These are phyloP conservation scores for Podospora anserina DNA, from an alignment of 495 filamentous ascomycete species.

Conservation along the genomic window DNA sequence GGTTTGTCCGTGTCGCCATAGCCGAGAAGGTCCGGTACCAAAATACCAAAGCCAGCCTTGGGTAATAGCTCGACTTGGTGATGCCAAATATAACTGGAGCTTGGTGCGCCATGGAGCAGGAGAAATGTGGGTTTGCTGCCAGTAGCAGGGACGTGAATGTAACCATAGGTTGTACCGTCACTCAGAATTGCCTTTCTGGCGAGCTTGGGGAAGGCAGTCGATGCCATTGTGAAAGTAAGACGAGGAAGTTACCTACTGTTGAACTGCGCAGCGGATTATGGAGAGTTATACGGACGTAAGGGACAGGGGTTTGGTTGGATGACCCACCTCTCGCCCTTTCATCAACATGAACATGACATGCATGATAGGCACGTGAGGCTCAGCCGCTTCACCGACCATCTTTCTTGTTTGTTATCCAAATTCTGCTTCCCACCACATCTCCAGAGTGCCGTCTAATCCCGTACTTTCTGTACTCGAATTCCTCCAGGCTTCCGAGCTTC, in stretches of 20 bases:
- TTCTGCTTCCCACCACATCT: not conserved
- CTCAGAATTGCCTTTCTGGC: slow-evolving; percentile 17
- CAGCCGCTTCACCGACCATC: too few relatives aligned
- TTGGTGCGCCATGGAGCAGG: slow-evolving; percentile 47
- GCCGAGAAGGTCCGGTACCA: slow-evolving; percentile 50
- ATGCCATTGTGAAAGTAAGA: slow-evolving; percentile 11
- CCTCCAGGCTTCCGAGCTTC: slow-evolving; percentile 54
- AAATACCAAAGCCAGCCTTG: slow-evolving; percentile 41
- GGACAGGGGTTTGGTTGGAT: not conserved
- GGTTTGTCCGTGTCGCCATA: slow-evolving; percentile 48
- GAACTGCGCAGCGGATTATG: too few relatives aligned
- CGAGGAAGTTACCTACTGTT: not conserved
- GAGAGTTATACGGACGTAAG: not conserved
- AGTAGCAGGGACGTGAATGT: slow-evolving; percentile 28
- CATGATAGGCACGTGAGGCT: not conserved
- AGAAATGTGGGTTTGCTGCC: slow-evolving; percentile 34
- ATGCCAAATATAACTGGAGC: slow-evolving; percentile 45
- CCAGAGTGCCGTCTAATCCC: slow-evolving; percentile 16
- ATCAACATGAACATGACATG: not conserved
- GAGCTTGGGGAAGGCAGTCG: slow-evolving; percentile 12
- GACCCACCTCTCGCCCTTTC: not conserved
- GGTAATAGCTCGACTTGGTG: slow-evolving; percentile 39
- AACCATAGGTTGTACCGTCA: slow-evolving; percentile 36
- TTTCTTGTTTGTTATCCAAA: not conserved
- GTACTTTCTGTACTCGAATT: slow-evolving; percentile 59